Evolutionary conservation across 2,329 filamentous ascomycete genomes (phyloP).

Genomic region (Botrytis squamosa): DNA sequence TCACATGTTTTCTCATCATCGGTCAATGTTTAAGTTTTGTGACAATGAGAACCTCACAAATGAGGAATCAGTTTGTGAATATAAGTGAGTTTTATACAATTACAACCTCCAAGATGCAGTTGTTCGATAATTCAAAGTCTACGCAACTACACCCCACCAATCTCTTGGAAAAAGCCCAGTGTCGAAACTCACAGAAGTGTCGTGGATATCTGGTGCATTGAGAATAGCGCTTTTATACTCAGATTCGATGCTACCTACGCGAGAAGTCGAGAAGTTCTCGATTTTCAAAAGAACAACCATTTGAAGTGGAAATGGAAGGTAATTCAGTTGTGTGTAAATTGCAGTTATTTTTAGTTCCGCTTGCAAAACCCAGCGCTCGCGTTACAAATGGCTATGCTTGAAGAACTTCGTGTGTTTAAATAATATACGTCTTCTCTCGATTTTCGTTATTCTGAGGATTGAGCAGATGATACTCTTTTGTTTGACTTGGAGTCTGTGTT

Average conservation of each 20-base stretch:
- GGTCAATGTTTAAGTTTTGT: background rate
- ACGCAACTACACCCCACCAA: background rate
- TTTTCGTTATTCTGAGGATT: background rate
- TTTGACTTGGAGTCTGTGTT: background rate
- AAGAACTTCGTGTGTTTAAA: background rate
- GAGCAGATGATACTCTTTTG: background rate
- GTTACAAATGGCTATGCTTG: background rate
- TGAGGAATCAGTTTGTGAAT: background rate
- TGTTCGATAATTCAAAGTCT: background rate
- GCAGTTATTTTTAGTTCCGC: rapidly evolving
- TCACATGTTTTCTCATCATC: background rate
- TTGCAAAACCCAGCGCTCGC: background rate
- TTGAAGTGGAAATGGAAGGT: background rate
- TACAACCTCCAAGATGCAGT: background rate
- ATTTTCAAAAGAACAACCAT: background rate
- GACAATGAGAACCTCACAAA: too few relatives aligned
- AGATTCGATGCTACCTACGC: background rate
- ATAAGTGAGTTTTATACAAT: background rate
- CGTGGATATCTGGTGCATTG: background rate
- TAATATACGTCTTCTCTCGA: background rate
- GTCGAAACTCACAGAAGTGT: background rate
- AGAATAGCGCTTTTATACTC: background rate
- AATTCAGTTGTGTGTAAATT: background rate
- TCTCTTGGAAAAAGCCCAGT: background rate
- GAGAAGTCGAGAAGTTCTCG: background rate